These are phyloP conservation scores for Monosporascus sp. DNA, from an alignment of 2,329 filamentous ascomycete species.

Conservation along the genomic window DNA sequence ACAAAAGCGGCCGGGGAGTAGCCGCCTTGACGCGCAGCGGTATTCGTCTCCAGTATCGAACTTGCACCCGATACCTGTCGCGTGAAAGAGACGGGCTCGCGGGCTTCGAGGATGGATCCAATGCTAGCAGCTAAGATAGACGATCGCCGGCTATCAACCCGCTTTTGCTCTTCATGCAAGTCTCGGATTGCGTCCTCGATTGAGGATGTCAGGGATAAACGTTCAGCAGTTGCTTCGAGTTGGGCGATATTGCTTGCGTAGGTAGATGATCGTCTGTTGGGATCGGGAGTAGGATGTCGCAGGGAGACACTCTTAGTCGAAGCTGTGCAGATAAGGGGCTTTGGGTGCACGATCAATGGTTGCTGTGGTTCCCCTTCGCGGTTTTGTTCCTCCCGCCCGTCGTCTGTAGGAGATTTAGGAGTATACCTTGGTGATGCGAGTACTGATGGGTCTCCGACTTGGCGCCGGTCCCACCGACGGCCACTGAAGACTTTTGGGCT, in stretches of 20 bases:
- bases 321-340: slow-evolving; percentile 43
- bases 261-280: slow-evolving; percentile 55
- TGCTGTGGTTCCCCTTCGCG: slow-evolving; percentile 6
- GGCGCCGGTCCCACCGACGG: slow-evolving; percentile 1
- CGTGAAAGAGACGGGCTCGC: slow-evolving; percentile 26
- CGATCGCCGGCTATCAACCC: slow-evolving; percentile 61
- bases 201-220: slow-evolving; percentile 67
- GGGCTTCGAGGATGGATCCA: slow-evolving; percentile 27
- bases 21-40: slow-evolving; percentile 59
- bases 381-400: neutral
- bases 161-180: slow-evolving; percentile 65
- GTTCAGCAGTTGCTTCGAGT: slow-evolving; percentile 70
- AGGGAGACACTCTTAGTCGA: slow-evolving; percentile 41
- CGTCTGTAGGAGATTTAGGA: slow-evolving; percentile 3
- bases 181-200: slow-evolving; percentile 74
- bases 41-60: slow-evolving; percentile 68
- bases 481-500: slow-evolving; percentile 9
- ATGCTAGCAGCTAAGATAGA: slow-evolving; percentile 52
- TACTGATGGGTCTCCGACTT: slow-evolving; percentile 8
- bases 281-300: slow-evolving; percentile 57
- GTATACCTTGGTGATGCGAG: slow-evolving; percentile 7
- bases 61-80: slow-evolving; percentile 43
- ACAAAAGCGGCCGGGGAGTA: slow-evolving; percentile 65
- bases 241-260: slow-evolving; percentile 64
- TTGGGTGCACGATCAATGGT: slow-evolving; percentile 23